Evolutionary conservation across 805 yeast species (phyloP), one percentile per base, ranked within the genome.

Genomic region (Starmerella riodocensis): DNA sequence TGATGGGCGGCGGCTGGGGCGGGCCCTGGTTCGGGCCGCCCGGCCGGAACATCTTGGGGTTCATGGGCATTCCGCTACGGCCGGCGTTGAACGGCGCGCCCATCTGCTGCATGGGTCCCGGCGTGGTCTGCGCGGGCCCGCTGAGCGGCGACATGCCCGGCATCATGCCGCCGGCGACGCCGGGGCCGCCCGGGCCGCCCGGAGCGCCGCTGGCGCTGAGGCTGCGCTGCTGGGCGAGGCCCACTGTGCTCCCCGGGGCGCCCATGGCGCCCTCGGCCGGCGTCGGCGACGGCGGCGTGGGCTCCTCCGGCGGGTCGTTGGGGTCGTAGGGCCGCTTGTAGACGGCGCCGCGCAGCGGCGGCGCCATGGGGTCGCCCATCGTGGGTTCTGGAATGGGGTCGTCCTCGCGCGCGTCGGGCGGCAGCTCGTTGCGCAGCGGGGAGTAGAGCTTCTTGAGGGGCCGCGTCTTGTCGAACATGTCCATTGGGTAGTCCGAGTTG

Each of bases 321-420:
- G 75, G 74, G 48, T 76, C 74, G 27, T 76, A 73, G 1, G 82
- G 80, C 45, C 88, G 72, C 45, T 77, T 61, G 58, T 82, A 88
- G 7, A 91, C 94, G 23, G 82, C 91, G 22, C 98, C 98, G 26
- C 81, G 74, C 23, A 85, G 58, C n/a, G 98, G 97, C 12, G 97
- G 97, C 0, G 94, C 93, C 50, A 82, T 76, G 47, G 78, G 70
- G 18, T 78, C 80, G 8, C 91, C 88, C 52, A 75, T 76, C 2
- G 76, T 70, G 3, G 96, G 91, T 40, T 77, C 81, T 0, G 95
- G 94, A 31, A 80, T 69, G 11, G 80, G 76, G 66, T 82, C 86
- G 25, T 70, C 68, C 5, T 73, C 71, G 16, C 74, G 65, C 1
- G 94, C 85, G 55, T 76, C 76, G 1, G 78, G 69, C 6, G 88